phyloP scores from a whole-genome alignment of 768 basidiomycete species.

The Boletus edulis region DNA sequence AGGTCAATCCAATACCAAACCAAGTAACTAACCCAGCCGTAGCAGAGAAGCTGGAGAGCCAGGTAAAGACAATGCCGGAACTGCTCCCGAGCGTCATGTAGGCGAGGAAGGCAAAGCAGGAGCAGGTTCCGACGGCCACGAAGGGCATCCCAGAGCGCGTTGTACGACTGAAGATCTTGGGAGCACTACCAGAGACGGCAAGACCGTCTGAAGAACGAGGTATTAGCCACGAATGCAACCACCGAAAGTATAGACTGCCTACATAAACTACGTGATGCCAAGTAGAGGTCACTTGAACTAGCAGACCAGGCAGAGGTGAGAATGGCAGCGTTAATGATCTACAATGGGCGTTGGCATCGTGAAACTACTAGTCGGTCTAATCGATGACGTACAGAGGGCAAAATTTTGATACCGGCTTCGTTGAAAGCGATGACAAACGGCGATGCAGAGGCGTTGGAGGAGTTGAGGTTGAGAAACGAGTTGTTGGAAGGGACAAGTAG shows the following conservation, averaged over 20 bases:
- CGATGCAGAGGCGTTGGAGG: conserved; percentile 42
- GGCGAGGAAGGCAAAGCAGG: conserved; percentile 35
- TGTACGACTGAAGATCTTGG: conserved; percentile 46
- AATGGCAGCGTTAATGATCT: conserved; percentile 40
- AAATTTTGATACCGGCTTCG: conserved; percentile 55
- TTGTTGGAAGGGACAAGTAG: conserved; percentile 50
- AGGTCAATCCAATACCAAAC: conserved; percentile 45
- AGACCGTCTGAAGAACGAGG: conserved; percentile 47
- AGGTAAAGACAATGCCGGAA: conserved; percentile 42
- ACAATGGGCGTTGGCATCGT: neutral
- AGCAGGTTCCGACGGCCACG: conserved; percentile 34
- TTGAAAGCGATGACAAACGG: conserved; percentile 60
- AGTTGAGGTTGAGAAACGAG: conserved; percentile 36
- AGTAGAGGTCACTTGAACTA: conserved; percentile 39
- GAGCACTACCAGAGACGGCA: conserved; percentile 51
- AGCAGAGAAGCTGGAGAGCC: conserved; percentile 37
- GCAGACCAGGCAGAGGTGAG: conserved; percentile 46
- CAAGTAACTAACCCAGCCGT: conserved; percentile 43
- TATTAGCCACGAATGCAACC: neutral
- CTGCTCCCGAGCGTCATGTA: conserved; percentile 41
- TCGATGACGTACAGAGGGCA: conserved; percentile 41
- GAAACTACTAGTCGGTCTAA: neutral
- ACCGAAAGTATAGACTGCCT: neutral
- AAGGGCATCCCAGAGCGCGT: conserved; percentile 43
- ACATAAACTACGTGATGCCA: conserved; percentile 39